phyloP scores from a whole-genome alignment of 331 rosid genomes.

The Ulmus americana region DNA sequence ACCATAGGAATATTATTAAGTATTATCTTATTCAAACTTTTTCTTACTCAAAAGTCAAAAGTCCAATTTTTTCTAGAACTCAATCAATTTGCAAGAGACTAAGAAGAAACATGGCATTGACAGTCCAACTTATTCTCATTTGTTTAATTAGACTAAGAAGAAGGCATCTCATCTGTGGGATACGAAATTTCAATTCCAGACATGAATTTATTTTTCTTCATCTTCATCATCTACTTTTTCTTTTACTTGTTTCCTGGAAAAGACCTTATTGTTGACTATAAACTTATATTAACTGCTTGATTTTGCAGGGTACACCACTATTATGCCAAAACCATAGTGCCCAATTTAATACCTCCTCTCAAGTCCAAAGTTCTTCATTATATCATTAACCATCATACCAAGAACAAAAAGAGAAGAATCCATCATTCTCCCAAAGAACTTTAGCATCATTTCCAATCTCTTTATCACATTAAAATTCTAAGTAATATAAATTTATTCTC shows the following conservation, averaged over 20 bases:
- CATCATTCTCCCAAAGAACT: conserved; percentile 21
- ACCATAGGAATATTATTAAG: not conserved
- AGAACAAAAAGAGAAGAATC: conserved; percentile 16
- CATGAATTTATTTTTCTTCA: not conserved
- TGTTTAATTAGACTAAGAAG: not conserved
- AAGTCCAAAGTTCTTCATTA: conserved; percentile 20
- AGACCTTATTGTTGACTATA: not conserved
- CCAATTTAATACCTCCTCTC: conserved; percentile 17
- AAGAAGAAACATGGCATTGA: not conserved
- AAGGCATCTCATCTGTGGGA: not conserved
- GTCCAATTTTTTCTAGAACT: not conserved
- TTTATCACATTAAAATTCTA: conserved; percentile 1
- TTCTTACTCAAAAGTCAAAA: not conserved
- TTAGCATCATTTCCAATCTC: conserved; percentile 24
- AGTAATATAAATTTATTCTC: conserved; percentile 5
- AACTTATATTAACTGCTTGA: conserved; percentile 10
- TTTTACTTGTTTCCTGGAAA: not conserved
- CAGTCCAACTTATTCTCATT: not conserved
- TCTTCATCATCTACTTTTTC: not conserved
- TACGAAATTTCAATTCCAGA: not conserved
- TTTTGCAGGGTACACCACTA: not conserved
- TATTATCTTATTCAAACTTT: not conserved
- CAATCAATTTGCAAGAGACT: conserved; percentile 4
- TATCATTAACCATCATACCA: conserved; percentile 30
- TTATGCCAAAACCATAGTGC: conserved; percentile 6